Evolutionary conservation across 331 rosid genomes (phyloP).

Genomic region (Quercus phellos): DNA sequence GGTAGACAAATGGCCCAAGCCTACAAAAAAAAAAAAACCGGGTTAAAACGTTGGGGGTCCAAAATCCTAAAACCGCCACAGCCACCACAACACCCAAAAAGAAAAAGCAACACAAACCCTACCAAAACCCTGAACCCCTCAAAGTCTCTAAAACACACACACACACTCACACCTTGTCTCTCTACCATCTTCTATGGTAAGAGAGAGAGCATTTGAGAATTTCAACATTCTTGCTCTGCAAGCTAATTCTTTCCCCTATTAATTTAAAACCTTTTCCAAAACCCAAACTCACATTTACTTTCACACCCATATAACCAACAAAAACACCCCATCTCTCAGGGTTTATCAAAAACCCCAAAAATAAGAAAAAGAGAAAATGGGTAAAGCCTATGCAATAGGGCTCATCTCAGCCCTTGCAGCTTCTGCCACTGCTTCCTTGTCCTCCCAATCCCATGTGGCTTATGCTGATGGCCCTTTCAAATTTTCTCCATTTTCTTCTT

Average conservation of each 20-base stretch:
- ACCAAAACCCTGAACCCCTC: conserved; percentile 26
- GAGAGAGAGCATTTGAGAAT: background rate
- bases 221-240: conserved; percentile 19
- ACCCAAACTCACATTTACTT: conserved; percentile 12
- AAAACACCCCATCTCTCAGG: background rate
- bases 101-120: conserved; percentile 19
- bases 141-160: no score
- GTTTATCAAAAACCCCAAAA: background rate
- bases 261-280: conserved; percentile 12
- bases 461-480: conserved; percentile 61
- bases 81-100: background rate
- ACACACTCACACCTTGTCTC: background rate
- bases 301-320: background rate
- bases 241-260: conserved; percentile 1
- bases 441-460: conserved; percentile 27
- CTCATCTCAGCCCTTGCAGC: conserved; percentile 69
- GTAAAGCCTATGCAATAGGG: conserved; percentile 50
- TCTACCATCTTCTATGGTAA: background rate
- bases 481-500: conserved; percentile 37
- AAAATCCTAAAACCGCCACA: background rate
- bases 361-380: conserved; percentile 34
- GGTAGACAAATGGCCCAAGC: background rate
- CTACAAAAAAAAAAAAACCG: background rate
- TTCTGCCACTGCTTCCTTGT: conserved; percentile 27
- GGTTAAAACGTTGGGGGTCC: background rate